Evolutionary conservation across 1,139 yeast genomes (phyloP), one percentile per base, ranked within the genome.

Genomic region (Arxiozyma slooffiae): DNA sequence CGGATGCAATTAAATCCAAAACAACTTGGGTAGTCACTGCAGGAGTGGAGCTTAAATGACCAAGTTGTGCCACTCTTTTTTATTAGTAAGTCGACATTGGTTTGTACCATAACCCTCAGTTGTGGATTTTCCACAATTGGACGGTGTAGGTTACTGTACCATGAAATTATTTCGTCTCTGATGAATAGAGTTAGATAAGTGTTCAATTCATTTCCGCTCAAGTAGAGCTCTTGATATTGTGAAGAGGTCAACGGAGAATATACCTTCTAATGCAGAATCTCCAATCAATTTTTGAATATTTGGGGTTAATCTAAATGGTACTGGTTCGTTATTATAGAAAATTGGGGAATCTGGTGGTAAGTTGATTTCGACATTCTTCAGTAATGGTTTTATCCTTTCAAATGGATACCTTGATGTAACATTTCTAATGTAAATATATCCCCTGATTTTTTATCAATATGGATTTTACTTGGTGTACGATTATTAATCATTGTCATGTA

Each of bases 251-350:
- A 89, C 90, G 1, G 97, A 82, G 58, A 89, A 80, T 21, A 94
- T 76, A 50, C 98, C 98, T 68, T 94, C 98, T 61, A 89, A 71
- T 5, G 92, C 86, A 24, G 92, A 81, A 55, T 90, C 96, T 38
- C 98, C 98, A 73, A 94, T 88, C 62, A 92, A 76, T 57, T 85
- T 83, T 67, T 92, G 98, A 52, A 94, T 79, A 64, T 94, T 94
- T 41, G 98, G 98, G 6, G 99, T 92, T 63, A 94, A 76, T 63
- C 99, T 78, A 77, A 94, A 92, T 41, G 98, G 97, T 48, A 92
- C 97, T 58, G 89, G 80, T 66, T 94, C 99, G n/a, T 90, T 81
- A 60, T 89, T 88, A 64, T 85, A 86, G 74, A 92, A 89, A 39
- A 92, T 77, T 34, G 99, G 98, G 0, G 95, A 84, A 61, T 81